A percentile compares a stretch with the other conserved stretches of the same genome.
phyloP scores from a whole-genome alignment of 2,329 filamentous ascomycete species.

The Akanthomyces dipterigenus region DNA sequence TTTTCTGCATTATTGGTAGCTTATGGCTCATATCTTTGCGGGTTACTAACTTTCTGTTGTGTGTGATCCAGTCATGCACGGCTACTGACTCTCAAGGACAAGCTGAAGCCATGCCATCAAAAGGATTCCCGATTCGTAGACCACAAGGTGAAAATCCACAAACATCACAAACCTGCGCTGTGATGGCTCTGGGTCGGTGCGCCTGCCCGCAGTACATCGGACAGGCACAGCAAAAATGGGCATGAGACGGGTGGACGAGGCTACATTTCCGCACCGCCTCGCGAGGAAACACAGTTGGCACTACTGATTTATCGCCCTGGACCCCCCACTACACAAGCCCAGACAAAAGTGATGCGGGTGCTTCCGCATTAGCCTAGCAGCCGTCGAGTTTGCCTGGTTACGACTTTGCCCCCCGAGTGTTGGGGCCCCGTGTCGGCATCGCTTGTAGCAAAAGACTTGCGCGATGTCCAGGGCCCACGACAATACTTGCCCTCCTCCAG shows the following conservation, averaged over 20 bases:
- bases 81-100: neutral
- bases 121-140: no score
- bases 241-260: neutral
- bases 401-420: neutral
- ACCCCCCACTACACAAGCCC: neutral
- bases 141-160: neutral
- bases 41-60: no score
- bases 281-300: conserved; percentile 4
- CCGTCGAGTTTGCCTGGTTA: neutral
- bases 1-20: no score
- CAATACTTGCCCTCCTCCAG: neutral
- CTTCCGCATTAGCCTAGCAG: conserved; percentile 5
- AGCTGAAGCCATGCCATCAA: neutral
- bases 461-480: neutral
- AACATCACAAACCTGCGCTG: neutral
- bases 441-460: neutral
- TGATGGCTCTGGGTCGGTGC: neutral
- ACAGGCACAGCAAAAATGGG: neutral
- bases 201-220: neutral
- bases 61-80: no score
- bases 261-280: neutral
- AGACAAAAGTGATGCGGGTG: conserved; percentile 8
- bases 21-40: no score
- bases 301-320: neutral
- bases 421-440: neutral